Evolutionary conservation across 202 grass and related monocot species (phyloP).

Genomic region (Schoenoplectus tabernaemontani): DNA sequence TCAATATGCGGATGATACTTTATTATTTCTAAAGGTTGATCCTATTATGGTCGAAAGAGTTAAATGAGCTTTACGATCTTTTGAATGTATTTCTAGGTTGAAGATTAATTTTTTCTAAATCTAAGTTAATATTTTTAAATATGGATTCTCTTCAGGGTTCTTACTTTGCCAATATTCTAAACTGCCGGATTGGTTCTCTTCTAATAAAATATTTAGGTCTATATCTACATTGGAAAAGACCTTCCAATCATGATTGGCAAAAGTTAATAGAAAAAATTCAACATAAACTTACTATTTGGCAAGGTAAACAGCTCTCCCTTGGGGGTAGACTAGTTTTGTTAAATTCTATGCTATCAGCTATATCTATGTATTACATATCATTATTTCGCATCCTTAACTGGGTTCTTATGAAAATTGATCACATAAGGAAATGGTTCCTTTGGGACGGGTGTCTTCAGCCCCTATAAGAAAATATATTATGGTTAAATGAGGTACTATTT

Average conservation of each 20-base stretch:
- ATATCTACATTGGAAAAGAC: background rate
- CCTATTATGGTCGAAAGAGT: background rate
- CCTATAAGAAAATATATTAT: too few relatives aligned
- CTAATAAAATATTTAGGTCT: background rate
- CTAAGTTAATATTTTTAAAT: background rate
- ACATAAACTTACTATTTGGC: background rate
- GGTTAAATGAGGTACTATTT: too few relatives aligned
- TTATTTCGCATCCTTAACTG: too few relatives aligned
- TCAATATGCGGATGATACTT: background rate
- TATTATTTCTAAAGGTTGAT: background rate
- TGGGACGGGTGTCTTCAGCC: too few relatives aligned
- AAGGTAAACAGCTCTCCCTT: background rate
- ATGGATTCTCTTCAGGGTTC: background rate
- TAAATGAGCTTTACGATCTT: background rate
- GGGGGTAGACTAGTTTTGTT: background rate
- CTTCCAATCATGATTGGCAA: background rate
- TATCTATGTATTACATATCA: too few relatives aligned
- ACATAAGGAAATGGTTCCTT: too few relatives aligned
- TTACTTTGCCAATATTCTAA: background rate
- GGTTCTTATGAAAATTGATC: too few relatives aligned
- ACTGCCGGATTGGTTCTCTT: background rate
- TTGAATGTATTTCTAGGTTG: background rate
- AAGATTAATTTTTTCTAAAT: background rate
- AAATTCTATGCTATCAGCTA: background rate
- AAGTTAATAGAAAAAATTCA: background rate